phyloP scores from a whole-genome alignment of 2,329 filamentous ascomycete species.

The Trichoderma breve region DNA sequence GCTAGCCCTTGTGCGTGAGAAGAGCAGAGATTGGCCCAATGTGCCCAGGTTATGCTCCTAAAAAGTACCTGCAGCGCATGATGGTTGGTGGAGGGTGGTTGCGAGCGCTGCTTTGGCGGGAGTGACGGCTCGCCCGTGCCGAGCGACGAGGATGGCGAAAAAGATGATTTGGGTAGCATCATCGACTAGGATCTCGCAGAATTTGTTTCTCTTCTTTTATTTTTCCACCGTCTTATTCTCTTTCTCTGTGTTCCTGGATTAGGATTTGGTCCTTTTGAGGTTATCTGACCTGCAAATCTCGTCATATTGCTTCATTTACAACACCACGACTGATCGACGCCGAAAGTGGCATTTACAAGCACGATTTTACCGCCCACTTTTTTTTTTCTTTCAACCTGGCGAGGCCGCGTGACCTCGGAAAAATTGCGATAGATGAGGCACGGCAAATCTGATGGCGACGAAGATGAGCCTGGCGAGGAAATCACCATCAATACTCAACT shows the following conservation, averaged over 20 bases:
- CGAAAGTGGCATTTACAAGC: not conserved
- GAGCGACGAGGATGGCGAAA: constrained; percentile 19
- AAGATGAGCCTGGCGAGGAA: constrained; percentile 21
- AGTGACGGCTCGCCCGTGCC: constrained; percentile 15
- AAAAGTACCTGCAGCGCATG: constrained; percentile 4
- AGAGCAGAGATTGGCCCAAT: constrained; percentile 3
- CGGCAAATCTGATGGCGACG: constrained; percentile 21
- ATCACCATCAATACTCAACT: constrained; percentile 13
- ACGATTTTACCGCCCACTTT: not conserved
- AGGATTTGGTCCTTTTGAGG: not conserved
- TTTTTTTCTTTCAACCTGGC: not conserved
- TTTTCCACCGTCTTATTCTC: not conserved
- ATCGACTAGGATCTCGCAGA: constrained; percentile 1
- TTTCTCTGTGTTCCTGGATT: not conserved
- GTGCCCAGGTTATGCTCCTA: not conserved
- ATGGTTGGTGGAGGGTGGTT: not conserved
- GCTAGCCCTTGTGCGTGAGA: constrained; percentile 5
- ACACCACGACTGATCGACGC: not conserved
- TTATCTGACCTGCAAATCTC: not conserved
- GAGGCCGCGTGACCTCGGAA: not conserved
- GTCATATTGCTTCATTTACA: not conserved
- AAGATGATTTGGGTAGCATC: constrained; percentile 17
- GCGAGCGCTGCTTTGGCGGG: not conserved
- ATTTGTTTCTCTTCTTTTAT: not conserved
- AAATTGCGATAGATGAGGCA: constrained; percentile 26